Percentiles rank a stretch among this genome's conserved stretches.
Conservation (phyloP, 495 filamentous ascomycete species). For the Haplographium delicatum region DNA sequence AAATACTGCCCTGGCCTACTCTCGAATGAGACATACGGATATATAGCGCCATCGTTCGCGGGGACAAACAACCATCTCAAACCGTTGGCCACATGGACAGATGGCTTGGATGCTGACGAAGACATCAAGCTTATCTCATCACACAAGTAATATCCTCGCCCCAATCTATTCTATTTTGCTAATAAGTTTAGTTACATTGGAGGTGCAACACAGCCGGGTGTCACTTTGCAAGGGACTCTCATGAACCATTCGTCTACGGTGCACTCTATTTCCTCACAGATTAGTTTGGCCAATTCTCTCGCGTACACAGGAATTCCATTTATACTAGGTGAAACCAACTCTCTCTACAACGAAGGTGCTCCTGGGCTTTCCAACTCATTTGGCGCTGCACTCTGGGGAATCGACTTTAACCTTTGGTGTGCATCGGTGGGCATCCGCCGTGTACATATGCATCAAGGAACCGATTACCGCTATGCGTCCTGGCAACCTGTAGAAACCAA, state of each 20-base stretch:
- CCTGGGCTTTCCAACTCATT: conserved; percentile 63
- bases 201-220: conserved; percentile 54
- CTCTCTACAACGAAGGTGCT: conserved; percentile 57
- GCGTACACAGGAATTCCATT: conserved; percentile 43
- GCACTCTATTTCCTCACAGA: conserved; percentile 32
- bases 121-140: conserved; percentile 53
- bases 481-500: conserved; percentile 58
- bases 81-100: conserved; percentile 43
- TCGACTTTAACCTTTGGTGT: conserved; percentile 60
- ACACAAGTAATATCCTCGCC: conserved; percentile 48
- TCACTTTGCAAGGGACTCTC: conserved; percentile 58
- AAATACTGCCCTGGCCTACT: conserved; percentile 47
- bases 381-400: conserved; percentile 63
- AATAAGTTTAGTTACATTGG: conserved; percentile 52
- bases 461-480: conserved; percentile 51
- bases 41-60: conserved; percentile 57
- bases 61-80: conserved; percentile 50
- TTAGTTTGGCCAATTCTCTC: conserved; percentile 32
- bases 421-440: conserved; percentile 53
- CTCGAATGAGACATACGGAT: conserved; percentile 40
- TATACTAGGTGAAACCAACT: conserved; percentile 63
- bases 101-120: conserved; percentile 43
- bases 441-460: conserved; percentile 64
- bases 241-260: conserved; percentile 61
- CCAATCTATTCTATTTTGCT: neutral